Conservation (phyloP, 768 basidiomycete species). For the Dictyophora rubrovolvata region DNA sequence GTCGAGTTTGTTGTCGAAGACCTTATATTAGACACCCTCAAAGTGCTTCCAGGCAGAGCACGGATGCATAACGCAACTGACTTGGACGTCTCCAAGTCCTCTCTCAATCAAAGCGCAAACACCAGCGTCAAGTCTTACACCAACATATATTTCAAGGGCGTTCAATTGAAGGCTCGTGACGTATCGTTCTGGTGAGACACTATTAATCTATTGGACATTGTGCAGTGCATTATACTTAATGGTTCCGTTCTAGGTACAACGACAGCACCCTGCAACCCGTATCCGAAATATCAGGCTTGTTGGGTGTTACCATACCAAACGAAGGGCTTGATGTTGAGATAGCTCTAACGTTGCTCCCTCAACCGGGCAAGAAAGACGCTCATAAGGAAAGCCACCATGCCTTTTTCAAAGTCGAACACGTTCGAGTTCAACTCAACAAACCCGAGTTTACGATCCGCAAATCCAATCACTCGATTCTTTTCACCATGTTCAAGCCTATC, state of each 20-base stretch:
- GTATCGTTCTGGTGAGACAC: slow-evolving; percentile 55
- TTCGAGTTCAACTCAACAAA: slow-evolving; percentile 46
- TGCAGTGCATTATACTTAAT: background rate
- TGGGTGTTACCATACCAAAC: slow-evolving; percentile 51
- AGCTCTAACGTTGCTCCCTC: slow-evolving; percentile 53
- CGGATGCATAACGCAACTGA: slow-evolving; percentile 66
- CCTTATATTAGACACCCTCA: slow-evolving; percentile 56
- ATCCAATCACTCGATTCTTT: slow-evolving; percentile 53
- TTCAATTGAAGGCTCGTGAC: slow-evolving; percentile 52
- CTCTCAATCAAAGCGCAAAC: slow-evolving; percentile 21
- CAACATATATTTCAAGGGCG: slow-evolving; percentile 52
- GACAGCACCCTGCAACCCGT: slow-evolving; percentile 38
- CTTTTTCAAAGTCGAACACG: slow-evolving; percentile 50
- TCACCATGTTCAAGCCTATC: slow-evolving; percentile 54
- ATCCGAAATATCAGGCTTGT: slow-evolving; percentile 49
- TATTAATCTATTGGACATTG: background rate
- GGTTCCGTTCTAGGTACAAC: slow-evolving; percentile 22
- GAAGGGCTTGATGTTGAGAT: slow-evolving; percentile 63
- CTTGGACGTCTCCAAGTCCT: slow-evolving; percentile 31
- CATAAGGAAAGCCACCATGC: slow-evolving; percentile 25
- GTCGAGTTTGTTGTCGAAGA: slow-evolving; percentile 70
- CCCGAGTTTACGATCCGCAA: slow-evolving; percentile 44
- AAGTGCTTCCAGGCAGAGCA: slow-evolving; percentile 57
- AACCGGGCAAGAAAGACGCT: slow-evolving; percentile 22
- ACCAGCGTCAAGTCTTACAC: slow-evolving; percentile 51